A percentile compares a stretch with the other conserved stretches of the same genome.
These are phyloP conservation scores for Suillus luteus DNA, from an alignment of 768 basidiomycete genomes.

Conservation along the genomic window DNA sequence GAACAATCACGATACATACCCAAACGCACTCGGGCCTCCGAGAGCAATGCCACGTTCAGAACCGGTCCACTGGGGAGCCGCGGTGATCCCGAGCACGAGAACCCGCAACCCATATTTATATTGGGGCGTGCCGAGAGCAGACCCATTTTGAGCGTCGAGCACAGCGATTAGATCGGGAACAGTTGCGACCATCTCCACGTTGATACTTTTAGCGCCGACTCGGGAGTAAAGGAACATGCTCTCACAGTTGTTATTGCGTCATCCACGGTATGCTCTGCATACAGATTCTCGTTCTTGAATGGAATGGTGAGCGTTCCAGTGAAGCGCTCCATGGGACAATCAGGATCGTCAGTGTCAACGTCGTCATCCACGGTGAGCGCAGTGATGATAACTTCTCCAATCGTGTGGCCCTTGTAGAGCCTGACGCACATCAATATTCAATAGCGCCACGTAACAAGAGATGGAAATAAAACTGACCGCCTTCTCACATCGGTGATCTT, in stretches of 20 bases:
- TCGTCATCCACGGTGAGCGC: slow-evolving; percentile 31
- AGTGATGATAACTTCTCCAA: slow-evolving; percentile 39
- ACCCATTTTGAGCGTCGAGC: slow-evolving; percentile 61
- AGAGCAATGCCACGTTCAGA: slow-evolving; percentile 49
- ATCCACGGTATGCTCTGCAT: slow-evolving; percentile 42
- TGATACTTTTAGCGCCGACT: slow-evolving; percentile 1
- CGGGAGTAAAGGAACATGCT: slow-evolving; percentile 2
- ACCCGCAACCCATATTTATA: slow-evolving; percentile 64
- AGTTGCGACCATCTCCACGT: slow-evolving; percentile 46
- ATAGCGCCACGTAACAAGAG: not conserved
- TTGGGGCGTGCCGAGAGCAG: slow-evolving; percentile 63
- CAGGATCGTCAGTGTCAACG: slow-evolving; percentile 28
- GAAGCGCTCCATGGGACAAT: slow-evolving; percentile 24
- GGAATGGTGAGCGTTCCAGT: slow-evolving; percentile 46
- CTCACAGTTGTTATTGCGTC: slow-evolving; percentile 30
- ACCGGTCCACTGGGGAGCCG: slow-evolving; percentile 56
- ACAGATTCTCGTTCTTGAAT: slow-evolving; percentile 66
- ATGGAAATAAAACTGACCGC: slow-evolving; percentile 20
- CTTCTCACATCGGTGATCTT: slow-evolving; percentile 58
- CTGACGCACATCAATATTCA: slow-evolving; percentile 4
- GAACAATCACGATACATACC: slow-evolving; percentile 33
- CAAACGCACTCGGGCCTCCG: slow-evolving; percentile 57
- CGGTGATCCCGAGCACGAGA: slow-evolving; percentile 48
- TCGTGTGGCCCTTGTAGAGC: slow-evolving; percentile 41
- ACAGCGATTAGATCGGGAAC: slow-evolving; percentile 71